phyloP scores from a whole-genome alignment of 306 rosid species.

The Cotoneaster glaucophyllus region DNA sequence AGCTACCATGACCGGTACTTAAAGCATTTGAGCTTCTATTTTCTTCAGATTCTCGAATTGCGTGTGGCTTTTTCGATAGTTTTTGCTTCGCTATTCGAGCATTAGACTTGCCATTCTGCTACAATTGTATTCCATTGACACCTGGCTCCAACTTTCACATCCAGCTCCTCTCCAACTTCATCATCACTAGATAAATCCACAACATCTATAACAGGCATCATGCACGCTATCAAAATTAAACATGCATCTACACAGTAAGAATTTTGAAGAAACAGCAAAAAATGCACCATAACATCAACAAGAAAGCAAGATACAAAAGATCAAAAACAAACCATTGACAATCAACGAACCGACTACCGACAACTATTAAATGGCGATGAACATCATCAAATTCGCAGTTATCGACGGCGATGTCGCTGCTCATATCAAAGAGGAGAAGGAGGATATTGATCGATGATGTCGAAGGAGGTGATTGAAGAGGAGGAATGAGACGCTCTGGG shows the following conservation, averaged over 20 bases:
- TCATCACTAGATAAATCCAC: slow-evolving; percentile 72
- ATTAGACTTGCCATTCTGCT: slow-evolving; percentile 6
- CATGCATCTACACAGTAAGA: neutral
- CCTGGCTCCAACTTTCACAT: slow-evolving; percentile 39
- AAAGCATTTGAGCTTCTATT: slow-evolving; percentile 45
- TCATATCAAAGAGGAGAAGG: no score
- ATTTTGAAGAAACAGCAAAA: neutral
- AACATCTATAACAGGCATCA: slow-evolving; percentile 47
- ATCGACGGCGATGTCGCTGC: no score
- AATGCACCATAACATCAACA: neutral
- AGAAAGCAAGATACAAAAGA: neutral
- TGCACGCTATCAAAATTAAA: slow-evolving; percentile 28
- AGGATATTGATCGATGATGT: no score
- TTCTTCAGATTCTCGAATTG: slow-evolving; percentile 39
- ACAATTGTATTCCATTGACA: slow-evolving; percentile 15
- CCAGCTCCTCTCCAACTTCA: slow-evolving; percentile 38
- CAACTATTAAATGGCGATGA: no score
- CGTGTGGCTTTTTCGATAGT: slow-evolving; percentile 11
- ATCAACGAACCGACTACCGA: neutral
- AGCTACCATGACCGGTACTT: slow-evolving; percentile 53
- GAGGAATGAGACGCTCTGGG: no score
- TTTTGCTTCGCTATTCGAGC: slow-evolving; percentile 11
- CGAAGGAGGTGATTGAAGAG: no score
- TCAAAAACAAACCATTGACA: neutral
- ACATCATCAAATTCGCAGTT: no score